A percentile compares a stretch with the other conserved stretches of the same genome.
Conservation (phyloP, 2,329 filamentous ascomycete genomes). For the Dactylellina haptotyla region DNA sequence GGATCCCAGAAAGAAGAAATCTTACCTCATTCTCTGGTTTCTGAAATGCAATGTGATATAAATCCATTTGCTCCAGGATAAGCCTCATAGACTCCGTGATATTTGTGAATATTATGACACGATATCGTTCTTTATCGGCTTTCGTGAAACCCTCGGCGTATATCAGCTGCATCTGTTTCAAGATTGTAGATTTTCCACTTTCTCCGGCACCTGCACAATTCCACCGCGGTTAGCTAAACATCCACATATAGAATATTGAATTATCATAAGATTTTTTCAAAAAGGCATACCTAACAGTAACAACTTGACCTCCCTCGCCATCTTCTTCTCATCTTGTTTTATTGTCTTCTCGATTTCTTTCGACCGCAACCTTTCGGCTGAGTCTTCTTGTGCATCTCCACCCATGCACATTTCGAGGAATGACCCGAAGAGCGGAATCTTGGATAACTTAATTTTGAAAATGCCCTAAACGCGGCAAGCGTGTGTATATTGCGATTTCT, state of each 20-base stretch:
- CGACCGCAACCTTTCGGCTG: conserved; percentile 65
- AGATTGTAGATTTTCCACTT: conserved; percentile 93
- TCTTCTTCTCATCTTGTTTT: conserved; percentile 84
- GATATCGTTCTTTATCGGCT: conserved; percentile 90
- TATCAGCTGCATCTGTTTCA: conserved; percentile 99
- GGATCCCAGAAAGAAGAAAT: conserved; percentile 65
- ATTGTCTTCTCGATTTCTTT: conserved; percentile 87
- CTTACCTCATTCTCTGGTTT: conserved; percentile 76
- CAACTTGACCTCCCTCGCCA: conserved; percentile 90
- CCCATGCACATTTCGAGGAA: conserved; percentile 72
- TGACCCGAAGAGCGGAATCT: conserved; percentile 53
- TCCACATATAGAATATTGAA: not conserved
- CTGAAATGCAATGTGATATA: conserved; percentile 81
- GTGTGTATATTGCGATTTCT: conserved; percentile 48
- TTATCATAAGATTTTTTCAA: not conserved
- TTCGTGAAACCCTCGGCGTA: conserved; percentile 91
- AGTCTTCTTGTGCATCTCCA: conserved; percentile 64
- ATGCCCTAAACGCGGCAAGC: conserved; percentile 54
- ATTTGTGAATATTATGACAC: conserved; percentile 95
- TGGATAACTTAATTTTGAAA: conserved; percentile 54
- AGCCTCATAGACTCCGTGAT: conserved; percentile 90
- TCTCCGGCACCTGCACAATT: conserved; percentile 84
- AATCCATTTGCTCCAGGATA: conserved; percentile 88
- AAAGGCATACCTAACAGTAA: conserved; percentile 78
- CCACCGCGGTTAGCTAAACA: conserved; percentile 57